phyloP scores from a whole-genome alignment of 2,329 filamentous ascomycete species.

The Paraconiothyrium sp. region DNA sequence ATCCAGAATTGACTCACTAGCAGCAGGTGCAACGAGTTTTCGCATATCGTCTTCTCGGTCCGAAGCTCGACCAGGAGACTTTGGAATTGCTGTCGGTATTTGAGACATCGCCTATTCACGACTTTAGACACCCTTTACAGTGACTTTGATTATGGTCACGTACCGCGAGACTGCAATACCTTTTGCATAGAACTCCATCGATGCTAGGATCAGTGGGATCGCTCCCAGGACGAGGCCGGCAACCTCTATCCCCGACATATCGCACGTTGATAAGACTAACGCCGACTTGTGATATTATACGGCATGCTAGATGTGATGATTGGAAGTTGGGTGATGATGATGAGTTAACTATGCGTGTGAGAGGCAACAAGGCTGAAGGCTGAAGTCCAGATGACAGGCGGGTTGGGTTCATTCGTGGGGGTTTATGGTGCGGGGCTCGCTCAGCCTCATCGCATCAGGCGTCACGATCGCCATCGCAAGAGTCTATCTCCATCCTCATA shows the following conservation, averaged over 20 bases:
- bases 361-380: background rate
- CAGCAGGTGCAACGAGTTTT: constrained; percentile 39
- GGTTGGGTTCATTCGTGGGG: background rate
- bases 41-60: constrained; percentile 35
- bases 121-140: too few relatives aligned
- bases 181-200: constrained; percentile 44
- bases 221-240: constrained; percentile 41
- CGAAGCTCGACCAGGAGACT: constrained; percentile 31
- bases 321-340: too few relatives aligned
- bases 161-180: constrained; percentile 36
- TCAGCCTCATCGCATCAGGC: background rate
- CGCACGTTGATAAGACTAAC: too few relatives aligned
- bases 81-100: constrained; percentile 33
- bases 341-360: background rate
- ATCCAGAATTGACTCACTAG: constrained; percentile 15
- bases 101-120: constrained; percentile 29
- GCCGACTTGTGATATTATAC: too few relatives aligned
- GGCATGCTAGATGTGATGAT: too few relatives aligned
- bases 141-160: too few relatives aligned
- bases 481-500: too few relatives aligned
- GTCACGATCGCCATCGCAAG: too few relatives aligned
- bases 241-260: constrained; percentile 30
- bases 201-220: constrained; percentile 46
- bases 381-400: background rate
- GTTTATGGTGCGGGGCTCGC: background rate